A percentile compares a stretch with the other conserved stretches of the same genome.
phyloP scores from a whole-genome alignment of 2,329 filamentous ascomycete genomes.

The Alternaria hordeiaustralica region DNA sequence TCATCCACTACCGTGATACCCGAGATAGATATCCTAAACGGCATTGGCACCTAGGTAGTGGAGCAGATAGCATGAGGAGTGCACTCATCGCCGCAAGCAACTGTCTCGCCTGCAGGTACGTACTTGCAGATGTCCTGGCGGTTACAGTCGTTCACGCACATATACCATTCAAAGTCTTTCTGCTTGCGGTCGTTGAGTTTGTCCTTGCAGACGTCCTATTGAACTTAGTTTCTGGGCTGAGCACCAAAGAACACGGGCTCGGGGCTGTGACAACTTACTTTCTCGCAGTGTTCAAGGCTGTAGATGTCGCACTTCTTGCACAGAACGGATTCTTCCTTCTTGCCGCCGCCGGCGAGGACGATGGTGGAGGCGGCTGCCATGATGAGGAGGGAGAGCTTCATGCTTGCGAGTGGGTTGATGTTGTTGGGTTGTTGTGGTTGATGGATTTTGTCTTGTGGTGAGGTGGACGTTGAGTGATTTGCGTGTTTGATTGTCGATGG shows the following conservation, averaged over 20 bases:
- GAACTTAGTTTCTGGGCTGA: background rate
- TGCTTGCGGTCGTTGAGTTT: background rate
- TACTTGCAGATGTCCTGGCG: background rate
- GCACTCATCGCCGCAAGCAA: background rate
- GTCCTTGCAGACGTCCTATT: background rate
- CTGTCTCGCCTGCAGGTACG: background rate
- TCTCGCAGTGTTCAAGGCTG: background rate
- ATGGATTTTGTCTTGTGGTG: background rate
- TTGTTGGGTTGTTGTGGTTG: background rate
- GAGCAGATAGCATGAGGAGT: no score
- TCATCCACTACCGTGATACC: background rate
- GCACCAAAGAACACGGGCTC: background rate
- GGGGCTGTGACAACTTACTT: background rate
- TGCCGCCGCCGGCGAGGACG: background rate
- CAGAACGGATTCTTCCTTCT: background rate
- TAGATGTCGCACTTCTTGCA: background rate
- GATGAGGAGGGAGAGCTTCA: background rate
- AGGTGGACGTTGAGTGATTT: background rate
- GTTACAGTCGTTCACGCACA: background rate
- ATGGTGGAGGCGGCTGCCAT: background rate
- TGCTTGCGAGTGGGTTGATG: background rate
- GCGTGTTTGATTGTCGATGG: background rate
- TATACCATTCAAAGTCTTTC: no score
- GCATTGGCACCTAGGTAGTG: no score
- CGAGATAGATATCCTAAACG: background rate